Conservation (phyloP, 1,139 yeast genomes). For the Pichia sp. region DNA sequence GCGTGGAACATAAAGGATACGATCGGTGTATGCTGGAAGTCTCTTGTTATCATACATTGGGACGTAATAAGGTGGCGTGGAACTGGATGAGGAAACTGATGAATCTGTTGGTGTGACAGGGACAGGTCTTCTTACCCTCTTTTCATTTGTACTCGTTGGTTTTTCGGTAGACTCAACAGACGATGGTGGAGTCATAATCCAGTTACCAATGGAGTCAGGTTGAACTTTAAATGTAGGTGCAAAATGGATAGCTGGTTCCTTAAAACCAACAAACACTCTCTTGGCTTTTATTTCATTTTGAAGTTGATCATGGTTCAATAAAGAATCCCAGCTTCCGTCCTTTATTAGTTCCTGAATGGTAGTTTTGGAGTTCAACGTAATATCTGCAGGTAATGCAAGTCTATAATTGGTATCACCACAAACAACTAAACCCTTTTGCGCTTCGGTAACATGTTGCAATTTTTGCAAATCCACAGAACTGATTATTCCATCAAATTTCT, state of each 20-base stretch:
- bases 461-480: slow-evolving; percentile 12
- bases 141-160: neutral
- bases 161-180: neutral
- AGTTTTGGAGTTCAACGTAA: slow-evolving; percentile 15
- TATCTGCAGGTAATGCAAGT: slow-evolving; percentile 26
- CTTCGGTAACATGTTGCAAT: slow-evolving; percentile 13
- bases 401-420: slow-evolving; percentile 80
- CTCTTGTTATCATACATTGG: slow-evolving; percentile 54
- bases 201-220: slow-evolving; percentile 30
- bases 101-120: neutral
- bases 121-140: slow-evolving; percentile 10
- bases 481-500: slow-evolving; percentile 37
- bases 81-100: neutral
- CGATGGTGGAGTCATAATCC: slow-evolving; percentile 9
- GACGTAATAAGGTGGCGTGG: slow-evolving; percentile 34
- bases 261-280: slow-evolving; percentile 57
- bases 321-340: slow-evolving; percentile 35
- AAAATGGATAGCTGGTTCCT: slow-evolving; percentile 63
- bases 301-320: slow-evolving; percentile 61
- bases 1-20: slow-evolving; percentile 48
- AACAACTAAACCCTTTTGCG: slow-evolving; percentile 39
- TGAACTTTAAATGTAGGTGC: slow-evolving; percentile 74
- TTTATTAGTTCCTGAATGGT: slow-evolving; percentile 10
- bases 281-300: slow-evolving; percentile 50
- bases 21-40: slow-evolving; percentile 79